Base-by-base conservation (phyloP, 148 eudicot genomes). In the Persicaria tinctoria region DNA sequence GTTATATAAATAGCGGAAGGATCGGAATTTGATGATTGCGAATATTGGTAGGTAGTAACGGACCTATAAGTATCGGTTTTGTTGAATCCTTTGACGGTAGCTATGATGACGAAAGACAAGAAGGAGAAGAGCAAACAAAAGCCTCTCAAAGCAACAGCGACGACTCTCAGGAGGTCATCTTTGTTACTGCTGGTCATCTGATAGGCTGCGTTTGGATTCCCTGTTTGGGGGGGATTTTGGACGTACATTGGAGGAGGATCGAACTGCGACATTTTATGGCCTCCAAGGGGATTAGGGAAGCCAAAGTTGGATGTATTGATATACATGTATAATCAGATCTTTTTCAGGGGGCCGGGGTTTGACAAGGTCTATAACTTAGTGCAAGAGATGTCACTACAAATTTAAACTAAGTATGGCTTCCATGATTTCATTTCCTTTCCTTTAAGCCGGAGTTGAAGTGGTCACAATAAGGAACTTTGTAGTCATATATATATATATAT, bases 121-220 rank as follows among this genome's bases (percentile, higher is more conserved):
- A 66, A 66, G 48, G 70, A 66, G 70, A 66, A 66, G 20, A 66
- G 70, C 16, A 47, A 66, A 41, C 46, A 41, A 46, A 66, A 41
- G 5, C 70, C 70, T 66, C 70, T 66, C n/a, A 66, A 41, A 41
- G 2, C 16, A n/a, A 66, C n/a, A 12, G 44, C n/a, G 47, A 66
- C 17, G 14, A 66, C 13, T 5, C 46, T 66, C 48, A 41, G 13
- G 3, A 66, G 70, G 8, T 66, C 47, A 2, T 66, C 70, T 13
- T 44, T 66, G 70, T 66, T 23, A 23, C 27, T 66, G 48, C 48
- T 66, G 47, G 47, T 66, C 17, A 38, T 18, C 2, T 32, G 41
- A 32, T 32, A 32, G 41, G 41, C 2, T 32, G 41, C 41, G 3
- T 32, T 32, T 2, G 27, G 68, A 27, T 23, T 60, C 68, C 68